Conservation (phyloP, 1,284 basidiomycete species). For the Pseudozyma flocculosa region DNA sequence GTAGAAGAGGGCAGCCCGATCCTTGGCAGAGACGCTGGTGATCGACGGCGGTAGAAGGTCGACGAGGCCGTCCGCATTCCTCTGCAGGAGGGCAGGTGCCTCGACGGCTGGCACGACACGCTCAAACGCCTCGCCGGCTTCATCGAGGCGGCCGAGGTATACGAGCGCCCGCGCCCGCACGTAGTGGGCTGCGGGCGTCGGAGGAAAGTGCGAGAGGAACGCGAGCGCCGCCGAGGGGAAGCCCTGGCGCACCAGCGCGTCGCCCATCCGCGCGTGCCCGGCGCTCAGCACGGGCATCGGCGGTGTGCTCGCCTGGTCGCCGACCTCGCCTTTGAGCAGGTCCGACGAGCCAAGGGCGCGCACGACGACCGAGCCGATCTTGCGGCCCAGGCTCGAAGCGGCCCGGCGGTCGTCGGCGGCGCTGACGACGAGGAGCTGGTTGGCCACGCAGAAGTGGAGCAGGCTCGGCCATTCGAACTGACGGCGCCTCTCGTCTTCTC, state of each 20-base stretch:
- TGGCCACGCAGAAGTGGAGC: slow-evolving; percentile 27
- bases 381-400: too few species aligned
- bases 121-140: slow-evolving; percentile 22
- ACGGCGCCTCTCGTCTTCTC: slow-evolving; percentile 9
- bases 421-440: slow-evolving; percentile 11
- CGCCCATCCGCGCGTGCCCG: slow-evolving; percentile 18
- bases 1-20: slow-evolving; percentile 24
- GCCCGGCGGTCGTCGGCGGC: not conserved
- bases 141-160: slow-evolving; percentile 24
- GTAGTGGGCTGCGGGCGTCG: slow-evolving; percentile 24
- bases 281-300: slow-evolving; percentile 22
- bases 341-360: not conserved
- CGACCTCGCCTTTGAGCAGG: too few species aligned
- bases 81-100: not conserved
- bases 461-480: slow-evolving; percentile 29
- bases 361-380: not conserved
- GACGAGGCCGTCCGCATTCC: slow-evolving; percentile 16
- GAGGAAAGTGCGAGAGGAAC: slow-evolving; percentile 22
- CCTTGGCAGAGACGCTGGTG: slow-evolving; percentile 8
- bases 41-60: slow-evolving; percentile 24
- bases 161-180: slow-evolving; percentile 32
- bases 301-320: slow-evolving; percentile 3
- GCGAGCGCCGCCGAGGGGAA: slow-evolving; percentile 24
- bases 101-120: slow-evolving; percentile 30
- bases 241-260: slow-evolving; percentile 22